These are phyloP conservation scores for Tolypocladium endophyticum DNA, from an alignment of 2,329 filamentous ascomycete species.

Conservation along the genomic window DNA sequence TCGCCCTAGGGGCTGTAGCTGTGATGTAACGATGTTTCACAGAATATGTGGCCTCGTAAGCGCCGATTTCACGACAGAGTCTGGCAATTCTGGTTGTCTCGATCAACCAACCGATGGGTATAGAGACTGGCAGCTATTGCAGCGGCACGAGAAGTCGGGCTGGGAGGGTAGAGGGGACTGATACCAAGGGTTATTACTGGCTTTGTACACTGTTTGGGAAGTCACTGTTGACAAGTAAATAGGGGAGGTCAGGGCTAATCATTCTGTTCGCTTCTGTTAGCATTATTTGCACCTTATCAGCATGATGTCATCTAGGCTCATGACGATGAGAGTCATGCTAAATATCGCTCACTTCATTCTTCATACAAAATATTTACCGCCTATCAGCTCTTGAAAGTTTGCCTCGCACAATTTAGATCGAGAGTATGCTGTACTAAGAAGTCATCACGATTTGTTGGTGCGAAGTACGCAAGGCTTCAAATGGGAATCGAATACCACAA, in stretches of 20 bases:
- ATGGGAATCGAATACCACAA: too few species aligned
- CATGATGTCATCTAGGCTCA: too few species aligned
- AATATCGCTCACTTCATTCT: too few species aligned
- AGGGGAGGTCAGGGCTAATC: neutral
- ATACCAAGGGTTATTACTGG: neutral
- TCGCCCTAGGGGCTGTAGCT: neutral
- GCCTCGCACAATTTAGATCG: too few species aligned
- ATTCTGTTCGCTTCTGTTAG: neutral
- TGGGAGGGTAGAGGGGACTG: neutral
- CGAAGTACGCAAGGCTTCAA: too few species aligned
- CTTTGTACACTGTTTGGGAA: neutral
- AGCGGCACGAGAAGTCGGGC: neutral
- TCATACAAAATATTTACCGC: too few species aligned
- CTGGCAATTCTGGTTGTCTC: neutral
- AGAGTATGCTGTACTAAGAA: too few species aligned
- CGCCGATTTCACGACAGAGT: neutral
- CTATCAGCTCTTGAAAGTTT: too few species aligned
- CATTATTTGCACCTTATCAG: too few species aligned
- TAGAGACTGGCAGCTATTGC: neutral
- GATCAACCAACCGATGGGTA: neutral
- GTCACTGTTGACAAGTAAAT: neutral
- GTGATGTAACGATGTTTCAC: neutral
- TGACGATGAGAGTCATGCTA: too few species aligned
- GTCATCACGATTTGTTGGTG: too few species aligned
- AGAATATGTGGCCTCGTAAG: neutral